Evolutionary conservation across 148 eudicot species (phyloP), one percentile per base, ranked within the genome.

Genomic region (Rhododendron kiyosumense): DNA sequence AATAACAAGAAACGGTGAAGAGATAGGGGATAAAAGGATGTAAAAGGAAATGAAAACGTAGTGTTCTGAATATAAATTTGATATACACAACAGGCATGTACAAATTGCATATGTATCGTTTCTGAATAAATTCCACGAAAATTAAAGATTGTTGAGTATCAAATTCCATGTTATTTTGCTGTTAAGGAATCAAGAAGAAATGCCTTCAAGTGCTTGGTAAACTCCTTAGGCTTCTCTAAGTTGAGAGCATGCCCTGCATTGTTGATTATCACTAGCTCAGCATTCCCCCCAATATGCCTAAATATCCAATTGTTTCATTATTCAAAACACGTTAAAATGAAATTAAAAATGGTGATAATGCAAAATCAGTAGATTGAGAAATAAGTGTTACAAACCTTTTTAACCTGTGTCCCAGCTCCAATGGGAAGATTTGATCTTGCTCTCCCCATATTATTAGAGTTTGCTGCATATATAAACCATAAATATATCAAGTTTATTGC

Each of bases 241-340:
- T 96, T 94, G 28, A 96, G 85, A 41, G 98, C 98, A 89, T 96
- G 98, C 48, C 98, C 98, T 89, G 95, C 98, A 85, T 94, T 90
- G 89, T 89, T 92, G 71, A 94, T 91, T 38, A 93, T 90, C 79
- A 88, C 93, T 71, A 96, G 30, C 83, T 88, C 49, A 1, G 95
- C 92, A 84, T 87, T 93, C 83, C 89, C 91, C 73, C 94, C 98
- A 76, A 96, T 87, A 88, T 94, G 96, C 90, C 98, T 15, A 67
- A 41, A 41, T 63, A 85, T 20, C 59, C 54, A 48, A 46, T 20
- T 13, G 43, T 5, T 61, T 41, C 12, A 43, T 28, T 12, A 12
- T 32, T 11, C 8, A 59, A 59, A 59, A 20, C 65, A 59, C 9
- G n/a, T 26, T 67, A 71, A 12, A 28, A 12, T 36, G 43, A 6